These are phyloP conservation scores for Brassica balearica DNA, from an alignment of 441 rosid genomes.

Conservation along the genomic window DNA sequence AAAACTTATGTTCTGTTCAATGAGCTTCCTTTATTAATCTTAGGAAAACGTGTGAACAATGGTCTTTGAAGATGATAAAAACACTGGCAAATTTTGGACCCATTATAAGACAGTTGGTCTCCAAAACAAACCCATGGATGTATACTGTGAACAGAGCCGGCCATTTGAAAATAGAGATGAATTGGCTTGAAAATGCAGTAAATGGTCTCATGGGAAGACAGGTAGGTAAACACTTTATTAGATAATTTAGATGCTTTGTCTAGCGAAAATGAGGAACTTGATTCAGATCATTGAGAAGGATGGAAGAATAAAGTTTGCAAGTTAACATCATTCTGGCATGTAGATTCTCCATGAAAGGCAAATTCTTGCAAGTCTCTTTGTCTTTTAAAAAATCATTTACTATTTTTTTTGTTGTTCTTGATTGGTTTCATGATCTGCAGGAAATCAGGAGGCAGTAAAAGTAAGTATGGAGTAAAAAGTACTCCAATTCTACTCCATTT, in stretches of 20 bases:
- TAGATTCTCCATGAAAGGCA: constrained; percentile 84
- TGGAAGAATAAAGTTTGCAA: not conserved
- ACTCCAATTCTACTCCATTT: no score
- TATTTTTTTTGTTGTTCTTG: not conserved
- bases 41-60: not conserved
- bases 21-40: no score
- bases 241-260: no score
- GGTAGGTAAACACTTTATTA: no score
- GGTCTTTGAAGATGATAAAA: not conserved
- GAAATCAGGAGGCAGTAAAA: constrained; percentile 52
- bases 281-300: no score
- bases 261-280: no score
- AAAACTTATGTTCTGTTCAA: no score
- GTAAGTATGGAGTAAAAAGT: no score
- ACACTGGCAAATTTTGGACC: not conserved
- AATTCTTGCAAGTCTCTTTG: constrained; percentile 55
- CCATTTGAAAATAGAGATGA: not conserved
- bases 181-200: no score
- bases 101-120: not conserved
- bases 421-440: constrained; percentile 44
- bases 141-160: not conserved
- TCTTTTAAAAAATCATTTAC: not conserved
- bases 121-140: not conserved
- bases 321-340: constrained; percentile 72
- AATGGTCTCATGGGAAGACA: no score